Evolutionary conservation across 768 basidiomycete genomes (phyloP).

Genomic region (Hypholoma fasciculare): DNA sequence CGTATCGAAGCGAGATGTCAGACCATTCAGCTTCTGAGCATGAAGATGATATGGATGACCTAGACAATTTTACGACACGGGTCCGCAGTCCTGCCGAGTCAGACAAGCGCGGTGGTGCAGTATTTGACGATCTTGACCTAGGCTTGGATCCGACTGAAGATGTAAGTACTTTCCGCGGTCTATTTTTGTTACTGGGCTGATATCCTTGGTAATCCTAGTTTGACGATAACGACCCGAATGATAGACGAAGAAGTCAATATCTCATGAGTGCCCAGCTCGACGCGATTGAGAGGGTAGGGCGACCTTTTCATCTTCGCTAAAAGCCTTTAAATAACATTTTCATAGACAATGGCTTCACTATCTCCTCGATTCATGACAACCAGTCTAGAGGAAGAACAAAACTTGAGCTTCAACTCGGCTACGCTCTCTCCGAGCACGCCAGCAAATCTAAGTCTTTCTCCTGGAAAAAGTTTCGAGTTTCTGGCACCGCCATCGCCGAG

Average conservation of each 20-base stretch:
- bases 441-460: slow-evolving; percentile 20
- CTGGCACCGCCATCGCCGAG: slow-evolving; percentile 36
- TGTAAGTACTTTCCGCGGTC: slow-evolving; percentile 25
- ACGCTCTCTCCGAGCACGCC: slow-evolving; percentile 34
- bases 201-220: slow-evolving; percentile 39
- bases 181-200: slow-evolving; percentile 4
- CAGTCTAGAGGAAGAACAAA: slow-evolving; percentile 39
- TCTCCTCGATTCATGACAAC: slow-evolving; percentile 54
- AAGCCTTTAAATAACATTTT: not conserved
- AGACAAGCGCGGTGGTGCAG: slow-evolving; percentile 47
- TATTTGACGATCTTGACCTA: slow-evolving; percentile 54
- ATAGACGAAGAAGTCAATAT: slow-evolving; percentile 73
- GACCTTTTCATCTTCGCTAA: not conserved
- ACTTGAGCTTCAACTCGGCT: slow-evolving; percentile 24
- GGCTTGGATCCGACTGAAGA: slow-evolving; percentile 48
- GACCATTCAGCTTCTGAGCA: slow-evolving; percentile 9
- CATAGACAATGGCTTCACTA: slow-evolving; percentile 62
- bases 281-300: slow-evolving; percentile 68
- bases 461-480: slow-evolving; percentile 27
- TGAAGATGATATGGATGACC: slow-evolving; percentile 34
- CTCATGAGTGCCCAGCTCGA: slow-evolving; percentile 76
- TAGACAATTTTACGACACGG: slow-evolving; percentile 30
- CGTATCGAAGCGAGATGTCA: slow-evolving; percentile 43
- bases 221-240: slow-evolving; percentile 71
- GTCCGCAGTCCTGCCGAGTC: slow-evolving; percentile 36